These are phyloP conservation scores for Porcisia hertigi DNA, from an alignment of 208 protist species.

Conservation along the genomic window DNA sequence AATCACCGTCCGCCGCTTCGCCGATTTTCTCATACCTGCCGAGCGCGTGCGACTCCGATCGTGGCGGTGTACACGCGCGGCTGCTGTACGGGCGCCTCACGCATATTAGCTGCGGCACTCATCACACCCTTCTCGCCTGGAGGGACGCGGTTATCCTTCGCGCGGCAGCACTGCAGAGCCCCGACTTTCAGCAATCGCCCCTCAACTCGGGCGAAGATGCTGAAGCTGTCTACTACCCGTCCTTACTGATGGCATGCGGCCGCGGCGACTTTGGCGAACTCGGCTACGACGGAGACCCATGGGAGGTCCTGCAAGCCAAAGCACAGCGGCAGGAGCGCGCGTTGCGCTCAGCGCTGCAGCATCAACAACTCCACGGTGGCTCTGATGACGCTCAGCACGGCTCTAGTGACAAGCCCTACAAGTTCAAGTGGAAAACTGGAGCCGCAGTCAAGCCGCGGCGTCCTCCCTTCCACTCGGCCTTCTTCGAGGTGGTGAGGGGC, in stretches of 20 bases:
- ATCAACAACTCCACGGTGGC: not conserved
- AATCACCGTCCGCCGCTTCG: not conserved
- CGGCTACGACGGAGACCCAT: conserved; percentile 69
- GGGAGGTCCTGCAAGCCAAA: conserved; percentile 47
- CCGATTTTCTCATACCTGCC: not conserved
- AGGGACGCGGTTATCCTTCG: conserved; percentile 35
- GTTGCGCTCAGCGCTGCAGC: conserved; percentile 17
- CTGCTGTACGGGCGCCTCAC: conserved; percentile 53
- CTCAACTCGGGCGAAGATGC: not conserved
- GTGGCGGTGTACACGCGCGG: not conserved
- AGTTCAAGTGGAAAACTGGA: conserved; percentile 32
- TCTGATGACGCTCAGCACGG: not conserved
- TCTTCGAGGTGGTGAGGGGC: conserved; percentile 12
- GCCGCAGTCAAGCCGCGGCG: conserved; percentile 16
- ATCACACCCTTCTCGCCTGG: conserved; percentile 79
- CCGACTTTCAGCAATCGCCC: not conserved
- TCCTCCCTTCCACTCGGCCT: conserved; percentile 19
- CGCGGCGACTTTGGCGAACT: conserved; percentile 89
- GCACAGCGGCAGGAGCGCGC: conserved; percentile 30
- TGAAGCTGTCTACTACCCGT: conserved; percentile 37
- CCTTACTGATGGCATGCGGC: conserved; percentile 62
- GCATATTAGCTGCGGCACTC: conserved; percentile 80
- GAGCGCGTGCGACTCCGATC: not conserved
- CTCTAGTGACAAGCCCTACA: conserved; percentile 11
- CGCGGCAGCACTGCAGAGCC: not conserved